These are phyloP conservation scores for Piedraia hortae DNA, from an alignment of 2,329 filamentous ascomycete species.

Conservation along the genomic window DNA sequence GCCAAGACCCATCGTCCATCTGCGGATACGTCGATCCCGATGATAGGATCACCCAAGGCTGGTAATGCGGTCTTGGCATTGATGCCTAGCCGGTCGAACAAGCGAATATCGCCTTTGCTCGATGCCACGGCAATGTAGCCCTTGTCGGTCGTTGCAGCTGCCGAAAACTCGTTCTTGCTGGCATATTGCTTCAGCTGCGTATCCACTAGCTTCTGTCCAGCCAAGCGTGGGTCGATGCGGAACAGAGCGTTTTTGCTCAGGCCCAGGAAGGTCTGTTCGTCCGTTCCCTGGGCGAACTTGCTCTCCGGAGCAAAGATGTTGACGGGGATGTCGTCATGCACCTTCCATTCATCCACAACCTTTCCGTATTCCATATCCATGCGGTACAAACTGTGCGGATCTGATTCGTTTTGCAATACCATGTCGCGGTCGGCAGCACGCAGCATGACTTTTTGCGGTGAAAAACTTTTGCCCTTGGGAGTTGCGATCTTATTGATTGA, in stretches of 20 bases:
- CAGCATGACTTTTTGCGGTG: conserved; percentile 88
- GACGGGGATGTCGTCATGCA: conserved; percentile 87
- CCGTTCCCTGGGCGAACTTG: conserved; percentile 94
- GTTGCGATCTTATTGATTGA: conserved; percentile 93
- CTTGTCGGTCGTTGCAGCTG: conserved; percentile 80
- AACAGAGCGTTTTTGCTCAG: conserved; percentile 81
- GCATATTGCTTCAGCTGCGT: conserved; percentile 81
- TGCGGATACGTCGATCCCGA: conserved; percentile 81
- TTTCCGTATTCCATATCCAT: conserved; percentile 98
- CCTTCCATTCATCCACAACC: conserved; percentile 94
- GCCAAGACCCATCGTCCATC: conserved; percentile 89
- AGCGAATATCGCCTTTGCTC: conserved; percentile 88
- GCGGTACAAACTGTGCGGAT: conserved; percentile 76
- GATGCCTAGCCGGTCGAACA: conserved; percentile 89
- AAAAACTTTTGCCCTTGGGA: conserved; percentile 63
- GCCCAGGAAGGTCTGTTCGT: conserved; percentile 82
- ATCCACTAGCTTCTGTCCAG: conserved; percentile 80
- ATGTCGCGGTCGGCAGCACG: conserved; percentile 75
- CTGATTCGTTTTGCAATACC: conserved; percentile 55
- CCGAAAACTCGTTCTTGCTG: conserved; percentile 93
- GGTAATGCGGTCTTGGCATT: conserved; percentile 95
- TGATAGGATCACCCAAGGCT: conserved; percentile 78
- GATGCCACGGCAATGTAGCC: conserved; percentile 91
- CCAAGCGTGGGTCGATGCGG: conserved; percentile 70
- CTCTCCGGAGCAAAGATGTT: conserved; percentile 80